Conservation (phyloP, 495 filamentous ascomycete genomes). For the Penicillium ucsense region DNA sequence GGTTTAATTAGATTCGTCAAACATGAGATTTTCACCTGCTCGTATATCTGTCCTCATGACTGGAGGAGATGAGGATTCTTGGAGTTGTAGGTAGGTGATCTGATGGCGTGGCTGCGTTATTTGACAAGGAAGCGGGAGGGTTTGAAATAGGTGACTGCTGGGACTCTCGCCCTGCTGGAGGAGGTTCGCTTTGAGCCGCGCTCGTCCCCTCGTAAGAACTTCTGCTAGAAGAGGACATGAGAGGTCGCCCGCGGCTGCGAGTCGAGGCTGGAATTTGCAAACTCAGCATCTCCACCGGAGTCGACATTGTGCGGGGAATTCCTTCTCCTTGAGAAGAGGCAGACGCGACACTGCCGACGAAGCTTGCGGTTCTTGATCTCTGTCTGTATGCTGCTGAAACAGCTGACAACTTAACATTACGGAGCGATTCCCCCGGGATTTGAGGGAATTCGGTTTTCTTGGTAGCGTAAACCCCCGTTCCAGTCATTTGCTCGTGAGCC, state of each 20-base stretch:
- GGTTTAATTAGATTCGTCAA: too few relatives aligned
- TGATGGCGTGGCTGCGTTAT: too few relatives aligned
- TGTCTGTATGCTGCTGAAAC: conserved; percentile 31
- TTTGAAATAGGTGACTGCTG: too few relatives aligned
- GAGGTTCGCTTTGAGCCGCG: too few relatives aligned
- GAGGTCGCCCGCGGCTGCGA: background rate
- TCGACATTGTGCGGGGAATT: conserved; percentile 1
- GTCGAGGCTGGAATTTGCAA: conserved; percentile 1
- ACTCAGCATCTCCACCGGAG: conserved; percentile 1
- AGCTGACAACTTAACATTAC: conserved; percentile 27
- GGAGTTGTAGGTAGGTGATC: too few relatives aligned
- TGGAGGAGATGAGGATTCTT: too few relatives aligned
- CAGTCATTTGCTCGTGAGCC: conserved; percentile 30
- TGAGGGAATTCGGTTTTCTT: conserved; percentile 38
- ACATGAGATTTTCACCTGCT: too few relatives aligned
- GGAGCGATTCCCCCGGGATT: conserved; percentile 38
- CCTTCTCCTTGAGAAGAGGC: conserved; percentile 14
- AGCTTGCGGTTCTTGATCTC: conserved; percentile 19
- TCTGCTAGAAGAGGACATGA: too few relatives aligned
- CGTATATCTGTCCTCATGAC: too few relatives aligned
- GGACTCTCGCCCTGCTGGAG: too few relatives aligned
- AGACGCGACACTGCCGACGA: conserved; percentile 4
- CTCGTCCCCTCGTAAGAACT: too few relatives aligned
- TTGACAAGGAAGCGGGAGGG: too few relatives aligned
- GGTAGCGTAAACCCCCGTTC: conserved; percentile 34